Conservation (phyloP, 2,329 filamentous ascomycete species). For the Purpureocillium takamizusanense region DNA sequence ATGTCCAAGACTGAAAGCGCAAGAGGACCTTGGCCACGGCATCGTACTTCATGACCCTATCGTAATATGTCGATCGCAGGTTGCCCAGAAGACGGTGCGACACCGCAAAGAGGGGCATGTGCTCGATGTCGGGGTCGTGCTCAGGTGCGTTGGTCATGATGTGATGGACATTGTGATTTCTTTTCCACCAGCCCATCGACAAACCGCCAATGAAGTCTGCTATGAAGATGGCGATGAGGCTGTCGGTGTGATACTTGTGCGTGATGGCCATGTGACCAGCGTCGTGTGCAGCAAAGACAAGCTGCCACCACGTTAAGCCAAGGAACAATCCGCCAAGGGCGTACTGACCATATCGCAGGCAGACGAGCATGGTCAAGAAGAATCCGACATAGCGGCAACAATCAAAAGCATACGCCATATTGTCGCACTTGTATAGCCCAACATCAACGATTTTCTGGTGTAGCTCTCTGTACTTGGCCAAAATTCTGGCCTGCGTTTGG, state of each 20-base stretch:
- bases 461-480: constrained; percentile 72
- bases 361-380: constrained; percentile 50
- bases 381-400: constrained; percentile 59
- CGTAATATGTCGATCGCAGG: constrained; percentile 75
- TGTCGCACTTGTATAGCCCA: constrained; percentile 78
- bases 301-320: constrained; percentile 85
- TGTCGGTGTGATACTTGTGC: constrained; percentile 76
- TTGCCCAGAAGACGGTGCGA: constrained; percentile 70
- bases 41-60: constrained; percentile 71
- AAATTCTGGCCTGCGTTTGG: constrained; percentile 65
- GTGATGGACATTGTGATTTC: constrained; percentile 92
- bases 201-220: constrained; percentile 85
- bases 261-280: constrained; percentile 97
- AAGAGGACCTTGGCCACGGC: constrained; percentile 60
- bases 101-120: constrained; percentile 82
- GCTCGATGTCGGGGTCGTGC: constrained; percentile 91
- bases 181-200: constrained; percentile 95
- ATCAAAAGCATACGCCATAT: constrained; percentile 70
- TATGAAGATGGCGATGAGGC: constrained; percentile 79
- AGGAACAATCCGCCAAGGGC: constrained; percentile 62
- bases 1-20: constrained; percentile 69
- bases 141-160: constrained; percentile 93
- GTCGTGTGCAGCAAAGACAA: constrained; percentile 91
- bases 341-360: constrained; percentile 58
- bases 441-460: constrained; percentile 62